Evolutionary conservation across 176 grass and related monocot genomes (phyloP), one percentile per base, ranked within the genome.

Genomic region (Aegilops longissima): DNA sequence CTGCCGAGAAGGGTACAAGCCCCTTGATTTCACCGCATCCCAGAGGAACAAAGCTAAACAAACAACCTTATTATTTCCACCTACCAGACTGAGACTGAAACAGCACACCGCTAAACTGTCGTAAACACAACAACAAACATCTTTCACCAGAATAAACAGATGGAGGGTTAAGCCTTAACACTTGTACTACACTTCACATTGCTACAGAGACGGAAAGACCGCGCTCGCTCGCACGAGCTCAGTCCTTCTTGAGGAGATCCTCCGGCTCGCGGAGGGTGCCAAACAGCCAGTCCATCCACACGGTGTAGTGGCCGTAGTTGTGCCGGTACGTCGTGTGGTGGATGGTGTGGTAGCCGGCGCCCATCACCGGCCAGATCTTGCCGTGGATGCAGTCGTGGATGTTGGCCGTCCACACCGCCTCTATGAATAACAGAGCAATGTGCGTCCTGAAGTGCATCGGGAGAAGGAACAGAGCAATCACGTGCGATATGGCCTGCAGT

Each of bases 281-380:
- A 63, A 99, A 99, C 92, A 99, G 84, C 97, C 94, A 94, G 83
- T 99, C 97, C 90, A 99, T 94, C 90, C 89, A 94, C 71, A 99
- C 65, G 31, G 97, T 99, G 81, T 90, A 99, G 83, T 99, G 97
- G n/a, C 97, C 94, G 18, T 99, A 99, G 79, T 99, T 99, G 84
- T 99, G 94, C 9, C 90, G 94, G 78, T 99, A 99, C 1, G 97
- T 99, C 6, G 97, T 97, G 68, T 99, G 97, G 89, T 99, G 97
- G 68, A 99, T 94, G 18, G 92, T 97, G 81, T 99, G 97, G 82
- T 99, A 99, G 8, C 97, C 97, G 0, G 97, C 97, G 1, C 97
- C 97, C 97, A 99, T 99, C 31, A 99, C 92, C 0, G 94, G 97
- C 97, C 97, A 99, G 17, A 97, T 63, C 87, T 97, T 99, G 75